Conservation (phyloP, 2,329 filamentous ascomycete species). For the Aspergillus floridensis region DNA sequence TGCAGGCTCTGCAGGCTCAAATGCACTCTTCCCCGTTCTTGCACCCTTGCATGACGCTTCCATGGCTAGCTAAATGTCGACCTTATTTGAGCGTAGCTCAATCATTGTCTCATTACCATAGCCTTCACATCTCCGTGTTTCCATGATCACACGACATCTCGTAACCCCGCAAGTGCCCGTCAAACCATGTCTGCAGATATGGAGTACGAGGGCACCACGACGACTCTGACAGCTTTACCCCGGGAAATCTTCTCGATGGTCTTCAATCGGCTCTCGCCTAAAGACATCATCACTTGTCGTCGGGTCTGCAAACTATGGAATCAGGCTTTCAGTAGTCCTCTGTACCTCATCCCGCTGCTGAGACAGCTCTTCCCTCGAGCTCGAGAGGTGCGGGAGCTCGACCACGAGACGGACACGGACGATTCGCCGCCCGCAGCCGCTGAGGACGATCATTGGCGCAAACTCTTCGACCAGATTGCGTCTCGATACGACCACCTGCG, state of each 20-base stretch:
- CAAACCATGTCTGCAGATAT: neutral
- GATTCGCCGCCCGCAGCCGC: neutral
- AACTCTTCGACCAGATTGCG: slow-evolving; percentile 51
- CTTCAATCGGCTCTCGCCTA: slow-evolving; percentile 48
- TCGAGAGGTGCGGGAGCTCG: slow-evolving; percentile 50
- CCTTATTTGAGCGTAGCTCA: neutral
- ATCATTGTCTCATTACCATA: neutral
- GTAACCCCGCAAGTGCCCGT: neutral
- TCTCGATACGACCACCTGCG: slow-evolving; percentile 56
- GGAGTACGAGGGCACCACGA: slow-evolving; percentile 14
- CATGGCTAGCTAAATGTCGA: neutral
- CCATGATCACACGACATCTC: neutral
- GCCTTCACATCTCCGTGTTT: neutral
- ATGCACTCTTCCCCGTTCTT: neutral
- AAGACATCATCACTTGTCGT: slow-evolving; percentile 53
- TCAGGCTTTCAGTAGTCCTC: slow-evolving; percentile 50
- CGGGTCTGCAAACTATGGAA: slow-evolving; percentile 53
- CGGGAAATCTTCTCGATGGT: slow-evolving; percentile 59
- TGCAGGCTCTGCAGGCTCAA: neutral
- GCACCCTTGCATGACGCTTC: neutral
- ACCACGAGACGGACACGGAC: slow-evolving; percentile 1
- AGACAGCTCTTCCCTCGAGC: slow-evolving; percentile 53
- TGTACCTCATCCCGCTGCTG: slow-evolving; percentile 50
- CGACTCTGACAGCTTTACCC: slow-evolving; percentile 44
- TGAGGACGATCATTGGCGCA: slow-evolving; percentile 16